phyloP scores from a whole-genome alignment of 2,329 filamentous ascomycete genomes.

The Alternaria sp. region DNA sequence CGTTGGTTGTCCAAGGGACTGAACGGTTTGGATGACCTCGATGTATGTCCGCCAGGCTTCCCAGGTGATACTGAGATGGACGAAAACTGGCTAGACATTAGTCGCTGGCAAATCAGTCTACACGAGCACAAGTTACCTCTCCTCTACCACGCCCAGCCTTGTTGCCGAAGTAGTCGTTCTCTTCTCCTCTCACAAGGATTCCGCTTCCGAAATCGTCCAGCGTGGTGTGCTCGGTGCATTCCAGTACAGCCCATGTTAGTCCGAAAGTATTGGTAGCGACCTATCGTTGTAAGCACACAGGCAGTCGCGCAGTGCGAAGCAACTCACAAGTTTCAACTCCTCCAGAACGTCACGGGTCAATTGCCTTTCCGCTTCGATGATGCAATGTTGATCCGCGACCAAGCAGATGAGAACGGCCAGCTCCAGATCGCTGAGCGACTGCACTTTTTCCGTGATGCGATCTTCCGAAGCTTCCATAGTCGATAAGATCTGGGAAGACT shows the following conservation, averaged over 20 bases:
- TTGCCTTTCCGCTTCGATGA: conserved; percentile 74
- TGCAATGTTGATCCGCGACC: conserved; percentile 82
- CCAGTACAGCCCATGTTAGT: conserved; percentile 71
- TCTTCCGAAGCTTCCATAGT: neutral
- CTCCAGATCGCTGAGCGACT: conserved; percentile 84
- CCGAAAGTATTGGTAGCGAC: conserved; percentile 75
- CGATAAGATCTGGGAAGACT: neutral
- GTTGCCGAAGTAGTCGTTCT: conserved; percentile 30
- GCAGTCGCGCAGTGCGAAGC: neutral
- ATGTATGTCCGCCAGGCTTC: conserved; percentile 16
- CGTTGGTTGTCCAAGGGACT: conserved; percentile 55
- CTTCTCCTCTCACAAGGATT: conserved; percentile 61
- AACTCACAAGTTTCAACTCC: conserved; percentile 73
- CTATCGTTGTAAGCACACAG: conserved; percentile 50
- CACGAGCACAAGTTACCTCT: conserved; percentile 19
- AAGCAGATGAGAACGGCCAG: conserved; percentile 84
- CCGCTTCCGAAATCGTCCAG: conserved; percentile 80
- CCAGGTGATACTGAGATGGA: conserved; percentile 24
- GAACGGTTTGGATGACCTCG: conserved; percentile 42
- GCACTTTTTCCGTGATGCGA: conserved; percentile 62
- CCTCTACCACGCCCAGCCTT: conserved; percentile 9
- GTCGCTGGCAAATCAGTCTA: neutral
- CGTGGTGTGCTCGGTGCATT: conserved; percentile 75
- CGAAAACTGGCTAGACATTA: conserved; percentile 23
- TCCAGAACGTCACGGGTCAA: conserved; percentile 71